Conservation (phyloP, 495 filamentous ascomycete genomes). For the Neurospora hispaniola region DNA sequence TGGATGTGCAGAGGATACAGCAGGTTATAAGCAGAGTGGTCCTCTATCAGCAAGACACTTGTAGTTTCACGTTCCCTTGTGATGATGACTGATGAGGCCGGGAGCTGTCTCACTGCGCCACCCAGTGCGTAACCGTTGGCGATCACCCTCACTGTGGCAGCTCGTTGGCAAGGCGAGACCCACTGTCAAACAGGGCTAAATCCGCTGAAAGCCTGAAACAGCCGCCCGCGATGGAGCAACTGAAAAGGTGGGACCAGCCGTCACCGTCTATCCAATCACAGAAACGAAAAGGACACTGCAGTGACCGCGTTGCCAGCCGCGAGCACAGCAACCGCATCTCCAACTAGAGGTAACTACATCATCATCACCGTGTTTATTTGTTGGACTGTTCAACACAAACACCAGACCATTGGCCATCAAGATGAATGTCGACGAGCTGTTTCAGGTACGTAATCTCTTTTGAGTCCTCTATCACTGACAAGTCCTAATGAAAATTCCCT, state of each 20-base stretch:
- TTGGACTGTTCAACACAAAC: constrained; percentile 2
- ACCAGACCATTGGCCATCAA: constrained; percentile 32
- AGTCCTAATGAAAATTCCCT: not conserved
- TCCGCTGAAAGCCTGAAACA: not conserved
- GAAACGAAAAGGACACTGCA: no score
- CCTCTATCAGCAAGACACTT: not conserved
- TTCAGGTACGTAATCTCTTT: constrained; percentile 50
- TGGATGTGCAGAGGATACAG: not conserved
- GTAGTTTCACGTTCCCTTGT: not conserved
- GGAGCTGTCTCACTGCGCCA: not conserved
- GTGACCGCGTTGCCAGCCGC: not conserved
- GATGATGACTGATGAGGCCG: not conserved
- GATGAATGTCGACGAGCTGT: constrained; percentile 72
- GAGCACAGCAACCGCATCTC: not conserved
- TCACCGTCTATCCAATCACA: no score
- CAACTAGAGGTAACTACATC: not conserved
- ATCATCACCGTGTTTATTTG: not conserved
- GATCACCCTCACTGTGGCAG: not conserved
- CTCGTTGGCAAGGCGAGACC: not conserved
- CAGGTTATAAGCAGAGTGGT: not conserved
- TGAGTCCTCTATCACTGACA: not conserved
- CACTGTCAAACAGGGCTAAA: not conserved
- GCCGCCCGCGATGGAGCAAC: not conserved
- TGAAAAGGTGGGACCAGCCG: not conserved
- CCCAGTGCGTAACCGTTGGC: not conserved